Evolutionary conservation across 23 red algal species (phyloP), one percentile per base, ranked within the genome.

Genomic region (Gracilaria vermiculophylla): DNA sequence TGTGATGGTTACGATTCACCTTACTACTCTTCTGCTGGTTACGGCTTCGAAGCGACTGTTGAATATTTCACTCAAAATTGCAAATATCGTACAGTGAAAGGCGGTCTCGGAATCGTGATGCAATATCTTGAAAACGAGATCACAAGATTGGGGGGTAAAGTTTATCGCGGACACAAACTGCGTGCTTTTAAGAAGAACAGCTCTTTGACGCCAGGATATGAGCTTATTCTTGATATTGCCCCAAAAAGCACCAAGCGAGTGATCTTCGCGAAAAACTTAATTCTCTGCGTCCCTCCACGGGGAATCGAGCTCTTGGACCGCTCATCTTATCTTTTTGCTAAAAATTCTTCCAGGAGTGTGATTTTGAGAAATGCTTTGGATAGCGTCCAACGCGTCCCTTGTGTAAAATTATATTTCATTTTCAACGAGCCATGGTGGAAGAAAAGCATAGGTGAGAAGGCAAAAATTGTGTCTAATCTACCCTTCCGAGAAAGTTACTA

Each of bases 361-460:
- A 8, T n/a, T 5, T 31, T 61, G 6, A n/a, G 19, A n/a, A 61
- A 61, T 7, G 56, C 56, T 13, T 49, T 77, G 32, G n/a, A 77
- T 11, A 77, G 43, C 10, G 72, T 77, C 17, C 6, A 21, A 31
- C 0, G 20, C 4, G 43, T 77, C 51, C 72, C 72, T n/a, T 20
- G 20, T 23, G 4, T 77, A 53, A 77, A 77, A 32, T 21, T 77
- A 21, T 20, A 27, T 28, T 42, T 77, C 31, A n/a, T 17, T n/a
- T 77, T 77, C 40, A 29, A 77, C 0, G 11, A 77, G 72, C 37
- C 72, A 25, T 77, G 72, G 72, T 77, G 72, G 72, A 29, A 31
- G 72, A 47, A 32, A 3, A 77, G 43, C 21, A 12, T 77, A 8
- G 72, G 72, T 15, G 37, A 21, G 5, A 48, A 77, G n/a, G 72